A percentile compares a stretch with the other conserved stretches of the same genome.
These are phyloP conservation scores for Avena atlantica DNA, from an alignment of 176 grass and related monocot genomes.

Conservation along the genomic window DNA sequence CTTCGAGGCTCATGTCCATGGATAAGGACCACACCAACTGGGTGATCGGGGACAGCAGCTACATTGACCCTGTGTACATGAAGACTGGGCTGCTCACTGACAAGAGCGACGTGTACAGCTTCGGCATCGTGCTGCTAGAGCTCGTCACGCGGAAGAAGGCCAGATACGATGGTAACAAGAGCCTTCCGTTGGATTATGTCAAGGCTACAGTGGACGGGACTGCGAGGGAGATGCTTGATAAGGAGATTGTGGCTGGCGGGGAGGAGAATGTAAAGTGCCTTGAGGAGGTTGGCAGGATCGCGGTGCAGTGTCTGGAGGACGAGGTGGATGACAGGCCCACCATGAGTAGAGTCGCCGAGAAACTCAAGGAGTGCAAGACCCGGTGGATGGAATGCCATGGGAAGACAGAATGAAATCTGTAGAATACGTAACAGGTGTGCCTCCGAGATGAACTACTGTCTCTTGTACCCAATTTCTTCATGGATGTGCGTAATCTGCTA, in stretches of 20 bases:
- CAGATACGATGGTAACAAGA: neutral
- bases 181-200: neutral
- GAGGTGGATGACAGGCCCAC: neutral
- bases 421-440: too few relatives aligned
- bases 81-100: too few relatives aligned
- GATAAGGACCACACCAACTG: neutral
- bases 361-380: neutral
- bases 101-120: slow-evolving; percentile 9
- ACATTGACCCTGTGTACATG: too few relatives aligned
- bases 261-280: neutral
- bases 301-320: neutral
- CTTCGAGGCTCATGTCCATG: neutral
- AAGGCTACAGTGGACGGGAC: neutral
- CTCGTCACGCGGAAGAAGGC: neutral
- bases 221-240: neutral
- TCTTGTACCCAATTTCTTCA: too few relatives aligned
- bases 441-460: too few relatives aligned
- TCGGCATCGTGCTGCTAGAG: slow-evolving; percentile 12
- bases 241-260: neutral
- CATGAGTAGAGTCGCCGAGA: neutral
- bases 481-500: too few relatives aligned
- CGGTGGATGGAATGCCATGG: neutral
- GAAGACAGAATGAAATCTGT: neutral
- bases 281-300: neutral
- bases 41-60: neutral